A percentile compares a stretch with the other conserved stretches of the same genome.
These are phyloP conservation scores for Dactylellina cionopaga DNA, from an alignment of 2,329 filamentous ascomycete species.

Conservation along the genomic window DNA sequence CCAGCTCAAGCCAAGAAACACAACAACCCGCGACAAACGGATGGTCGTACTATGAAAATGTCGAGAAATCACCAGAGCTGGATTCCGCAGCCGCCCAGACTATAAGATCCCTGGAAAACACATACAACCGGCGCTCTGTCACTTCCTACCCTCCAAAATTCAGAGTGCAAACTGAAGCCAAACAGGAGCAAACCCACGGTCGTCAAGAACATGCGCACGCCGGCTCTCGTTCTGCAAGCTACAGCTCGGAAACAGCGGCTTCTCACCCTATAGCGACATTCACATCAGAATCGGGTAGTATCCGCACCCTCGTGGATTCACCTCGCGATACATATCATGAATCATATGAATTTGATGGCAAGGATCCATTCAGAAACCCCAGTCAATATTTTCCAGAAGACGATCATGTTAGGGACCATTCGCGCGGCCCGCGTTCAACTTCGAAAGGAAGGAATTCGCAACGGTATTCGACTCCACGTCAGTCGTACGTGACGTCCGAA, in stretches of 20 bases:
- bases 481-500: neutral
- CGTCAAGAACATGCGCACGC: slow-evolving; percentile 20
- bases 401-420: too few species aligned
- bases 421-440: too few species aligned
- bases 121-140: slow-evolving; percentile 35
- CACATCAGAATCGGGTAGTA: slow-evolving; percentile 15
- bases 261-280: neutral
- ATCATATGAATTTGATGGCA: neutral
- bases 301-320: neutral
- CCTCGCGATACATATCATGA: neutral
- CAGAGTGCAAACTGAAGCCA: slow-evolving; percentile 7
- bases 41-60: slow-evolving; percentile 36
- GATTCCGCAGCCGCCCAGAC: slow-evolving; percentile 18
- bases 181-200: slow-evolving; percentile 1
- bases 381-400: neutral
- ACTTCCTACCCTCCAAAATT: slow-evolving; percentile 17
- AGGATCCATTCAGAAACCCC: neutral
- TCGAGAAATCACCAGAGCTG: slow-evolving; percentile 16
- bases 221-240: neutral
- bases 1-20: too few species aligned
- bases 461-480: neutral
- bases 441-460: neutral
- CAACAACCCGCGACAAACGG: too few species aligned
- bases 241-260: slow-evolving; percentile 7
- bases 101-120: slow-evolving; percentile 32